Base-by-base conservation (phyloP, 257 asterid genomes). In the Przewalskia tangutica region DNA sequence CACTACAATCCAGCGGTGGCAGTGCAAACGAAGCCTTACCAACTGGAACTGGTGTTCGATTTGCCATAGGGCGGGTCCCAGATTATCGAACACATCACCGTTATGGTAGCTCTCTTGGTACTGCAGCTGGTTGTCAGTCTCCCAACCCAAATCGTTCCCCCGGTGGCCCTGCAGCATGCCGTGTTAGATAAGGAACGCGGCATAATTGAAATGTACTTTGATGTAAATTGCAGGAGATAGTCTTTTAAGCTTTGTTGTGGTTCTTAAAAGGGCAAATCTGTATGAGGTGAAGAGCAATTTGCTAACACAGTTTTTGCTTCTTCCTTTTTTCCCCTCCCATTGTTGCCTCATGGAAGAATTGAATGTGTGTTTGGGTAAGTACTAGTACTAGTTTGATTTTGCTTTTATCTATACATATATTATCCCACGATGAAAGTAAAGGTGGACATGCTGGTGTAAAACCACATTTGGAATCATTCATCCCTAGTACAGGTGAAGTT, bases 101-200 rank as follows among this genome's bases (percentile, higher is more conserved):
- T 63, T 87, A 87, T 86, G 92, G 81, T 75, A 90, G 93, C 73
- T 53, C 89, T 8, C 91, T 88, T 18, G 91, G 91, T 81, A 84
- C 86, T 53, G 86, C 90, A 81, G 92, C 89, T 77, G 93, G 89
- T 84, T 94, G 98, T 82, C 89, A 94, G 68, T 88, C 95, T 66
- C 82, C 96, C 55, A 90, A 90, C 87, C 92, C 92, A 6, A 90
- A 81, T 80, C 88, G 95, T 88, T 92, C 98, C 79, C 91, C 97
- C 2, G 91, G 92, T 81, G 95, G 93, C 75, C 89, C 97, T 8
- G 87, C 94, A 38, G 86, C 93, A 23, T 95, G 97, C 86, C 92
- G 92, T 80, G 98, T 92, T 82, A 90, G 99, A 89, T 94, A 92
- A 91, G 82, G 81, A 77, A 73, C 56, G 17, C 59, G 18, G 11